Conservation (phyloP, 2,329 filamentous ascomycete genomes). For the Xylariaceae sp. region DNA sequence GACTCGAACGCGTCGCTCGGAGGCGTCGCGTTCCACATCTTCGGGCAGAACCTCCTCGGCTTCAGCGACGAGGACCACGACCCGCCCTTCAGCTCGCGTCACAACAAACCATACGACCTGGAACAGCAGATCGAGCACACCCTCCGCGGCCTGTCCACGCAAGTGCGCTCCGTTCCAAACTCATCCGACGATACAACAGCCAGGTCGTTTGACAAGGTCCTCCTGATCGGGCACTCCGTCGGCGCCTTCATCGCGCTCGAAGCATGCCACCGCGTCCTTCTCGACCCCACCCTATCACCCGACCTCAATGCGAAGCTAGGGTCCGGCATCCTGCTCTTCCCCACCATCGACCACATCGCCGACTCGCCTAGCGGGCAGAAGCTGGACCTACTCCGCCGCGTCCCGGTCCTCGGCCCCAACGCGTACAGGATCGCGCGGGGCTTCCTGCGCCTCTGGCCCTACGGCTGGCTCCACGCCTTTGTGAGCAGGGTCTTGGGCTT, state of each 20-base stretch:
- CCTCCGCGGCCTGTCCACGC: constrained; percentile 34
- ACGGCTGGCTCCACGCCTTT: constrained; percentile 36
- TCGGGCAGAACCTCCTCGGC: constrained; percentile 53
- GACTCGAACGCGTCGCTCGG: constrained; percentile 30
- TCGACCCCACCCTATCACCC: constrained; percentile 30
- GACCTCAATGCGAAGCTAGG: constrained; percentile 34
- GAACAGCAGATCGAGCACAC: constrained; percentile 47
- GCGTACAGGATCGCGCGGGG: constrained; percentile 37
- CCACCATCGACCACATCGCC: constrained; percentile 68
- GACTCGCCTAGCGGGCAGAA: constrained; percentile 54
- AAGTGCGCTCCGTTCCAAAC: too few relatives aligned
- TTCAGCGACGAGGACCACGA: constrained; percentile 50
- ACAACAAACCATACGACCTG: constrained; percentile 46
- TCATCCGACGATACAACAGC: constrained; percentile 27
- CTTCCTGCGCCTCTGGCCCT: constrained; percentile 40
- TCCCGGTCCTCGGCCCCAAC: constrained; percentile 37
- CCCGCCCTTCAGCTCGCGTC: constrained; percentile 36
- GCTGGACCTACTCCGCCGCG: constrained; percentile 39
- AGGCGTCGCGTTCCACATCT: constrained; percentile 45
- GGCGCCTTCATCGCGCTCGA: constrained; percentile 68
- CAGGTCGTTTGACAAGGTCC: constrained; percentile 54
- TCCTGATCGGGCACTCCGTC: constrained; percentile 70
- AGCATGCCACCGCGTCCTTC: constrained; percentile 53
- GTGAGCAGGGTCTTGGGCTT: constrained; percentile 42
- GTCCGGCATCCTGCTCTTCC: constrained; percentile 63